A percentile compares a stretch with the other conserved stretches of the same genome.
These are phyloP conservation scores for Cokeromyces recurvatus DNA, from an alignment of 371 early-diverging fungal species.

Conservation along the genomic window DNA sequence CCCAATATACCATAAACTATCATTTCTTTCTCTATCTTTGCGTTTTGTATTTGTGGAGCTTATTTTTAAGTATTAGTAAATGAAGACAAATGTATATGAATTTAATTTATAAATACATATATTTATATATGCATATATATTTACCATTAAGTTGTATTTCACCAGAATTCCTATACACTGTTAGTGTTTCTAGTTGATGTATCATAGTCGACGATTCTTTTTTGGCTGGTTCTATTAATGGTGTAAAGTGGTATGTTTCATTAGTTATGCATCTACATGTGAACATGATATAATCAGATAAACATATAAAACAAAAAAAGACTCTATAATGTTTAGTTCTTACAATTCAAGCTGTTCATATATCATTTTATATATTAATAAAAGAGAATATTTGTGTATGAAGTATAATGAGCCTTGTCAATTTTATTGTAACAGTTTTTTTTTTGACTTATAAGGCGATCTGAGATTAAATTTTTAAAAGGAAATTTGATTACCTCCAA, in stretches of 20 bases:
- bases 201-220: no score
- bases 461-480: no score
- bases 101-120: background rate
- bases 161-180: slow-evolving; percentile 33
- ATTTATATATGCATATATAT: background rate
- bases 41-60: slow-evolving; percentile 20
- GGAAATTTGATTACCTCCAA: no score
- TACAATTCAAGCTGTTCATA: slow-evolving; percentile 6
- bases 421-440: no score
- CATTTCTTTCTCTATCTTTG: slow-evolving; percentile 17
- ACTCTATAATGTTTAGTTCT: no score
- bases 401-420: no score
- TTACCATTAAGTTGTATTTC: slow-evolving; percentile 33
- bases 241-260: slow-evolving; percentile 33
- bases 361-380: background rate
- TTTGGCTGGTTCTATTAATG: slow-evolving; percentile 34
- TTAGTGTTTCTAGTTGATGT: slow-evolving; percentile 17
- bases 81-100: background rate
- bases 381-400: no score
- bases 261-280: slow-evolving; percentile 33
- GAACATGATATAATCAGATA: no score
- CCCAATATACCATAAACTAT: slow-evolving; percentile 66
- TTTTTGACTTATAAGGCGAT: no score
- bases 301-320: no score
- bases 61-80: no score